Evolutionary conservation across 805 yeast species (phyloP), one percentile per base, ranked within the genome.

Genomic region (Danielia reshetovae): DNA sequence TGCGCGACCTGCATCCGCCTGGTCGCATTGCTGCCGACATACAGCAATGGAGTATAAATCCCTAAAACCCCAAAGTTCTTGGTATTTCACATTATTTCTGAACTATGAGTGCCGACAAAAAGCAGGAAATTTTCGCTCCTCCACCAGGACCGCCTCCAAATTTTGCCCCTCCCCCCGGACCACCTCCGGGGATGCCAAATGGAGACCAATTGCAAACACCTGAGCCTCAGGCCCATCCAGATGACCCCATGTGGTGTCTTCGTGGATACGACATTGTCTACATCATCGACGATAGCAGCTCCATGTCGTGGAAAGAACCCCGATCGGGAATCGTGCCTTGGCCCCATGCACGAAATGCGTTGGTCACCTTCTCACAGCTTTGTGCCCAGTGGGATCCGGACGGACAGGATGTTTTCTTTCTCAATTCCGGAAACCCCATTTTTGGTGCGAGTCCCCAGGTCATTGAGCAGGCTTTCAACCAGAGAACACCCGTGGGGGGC

Each of bases 341-440:
- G 48, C 35, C 36, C 0, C 30, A 31, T 29, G 46, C 48, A 7
- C 38, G 44, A 2, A 27, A 34, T 10, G 48, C 48, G 7, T 26
- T 44, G 9, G 36, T 29, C 11, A 31, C 39, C 9, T 44, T 44
- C 34, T 35, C 46, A 15, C 32, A 17, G 18, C 35, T 39, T 14
- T 44, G 48, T 18, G 18, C 41, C 6, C 42, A 39, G 25, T 44
- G 48, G 48, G 48, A 42, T 29, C 35, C 37, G 12, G 39, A 44
- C 22, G 46, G 48, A 18, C 48, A 44, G 37, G 46, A 44, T 24
- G 24, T 44, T 8, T 44, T 30, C 12, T 44, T 44, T 27, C 33
- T 44, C 27, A 44, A 44, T 24, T 15, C 31, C 5, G 14, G 25
- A 10, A 27, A 36, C 14, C 29, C 32, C 5, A 27, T 36, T 14